Conservation (phyloP, 176 grass and related monocot species). For the Oryza australiensis region DNA sequence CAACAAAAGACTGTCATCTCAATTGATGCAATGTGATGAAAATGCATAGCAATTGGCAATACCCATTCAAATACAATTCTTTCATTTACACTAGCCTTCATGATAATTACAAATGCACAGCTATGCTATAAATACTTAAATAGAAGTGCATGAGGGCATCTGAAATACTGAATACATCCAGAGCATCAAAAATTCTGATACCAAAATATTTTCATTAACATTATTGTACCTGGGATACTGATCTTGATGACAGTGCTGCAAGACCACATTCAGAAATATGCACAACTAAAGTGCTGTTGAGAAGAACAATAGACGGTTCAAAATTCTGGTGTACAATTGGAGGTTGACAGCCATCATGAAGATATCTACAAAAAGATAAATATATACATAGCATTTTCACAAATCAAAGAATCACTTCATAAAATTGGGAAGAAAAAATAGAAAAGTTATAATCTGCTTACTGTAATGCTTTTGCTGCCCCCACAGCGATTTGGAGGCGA, state of each 20-base stretch:
- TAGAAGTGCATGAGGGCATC: neutral
- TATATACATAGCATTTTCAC: conserved; percentile 18
- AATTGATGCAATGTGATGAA: neutral
- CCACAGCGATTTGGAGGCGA: conserved; percentile 72
- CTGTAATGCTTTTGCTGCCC: conserved; percentile 89
- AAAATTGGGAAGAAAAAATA: neutral
- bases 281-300: conserved; percentile 71
- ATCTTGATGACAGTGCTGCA: conserved; percentile 48
- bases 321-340: conserved; percentile 85
- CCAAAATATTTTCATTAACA: conserved; percentile 8
- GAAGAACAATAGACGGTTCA: conserved; percentile 73
- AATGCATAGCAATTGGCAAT: neutral
- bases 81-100: neutral
- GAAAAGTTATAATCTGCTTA: conserved; percentile 46
- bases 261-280: conserved; percentile 83
- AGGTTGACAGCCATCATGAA: conserved; percentile 76
- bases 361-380: conserved; percentile 70
- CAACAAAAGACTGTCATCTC: neutral
- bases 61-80: too few relatives aligned
- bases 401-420: conserved; percentile 21
- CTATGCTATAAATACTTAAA: neutral
- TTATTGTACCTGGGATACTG: conserved; percentile 69
- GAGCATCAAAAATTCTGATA: neutral
- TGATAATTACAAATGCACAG: neutral
- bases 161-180: neutral